These are phyloP conservation scores for Aureobasidium sp. DNA, from an alignment of 2,329 filamentous ascomycete genomes.

Conservation along the genomic window DNA sequence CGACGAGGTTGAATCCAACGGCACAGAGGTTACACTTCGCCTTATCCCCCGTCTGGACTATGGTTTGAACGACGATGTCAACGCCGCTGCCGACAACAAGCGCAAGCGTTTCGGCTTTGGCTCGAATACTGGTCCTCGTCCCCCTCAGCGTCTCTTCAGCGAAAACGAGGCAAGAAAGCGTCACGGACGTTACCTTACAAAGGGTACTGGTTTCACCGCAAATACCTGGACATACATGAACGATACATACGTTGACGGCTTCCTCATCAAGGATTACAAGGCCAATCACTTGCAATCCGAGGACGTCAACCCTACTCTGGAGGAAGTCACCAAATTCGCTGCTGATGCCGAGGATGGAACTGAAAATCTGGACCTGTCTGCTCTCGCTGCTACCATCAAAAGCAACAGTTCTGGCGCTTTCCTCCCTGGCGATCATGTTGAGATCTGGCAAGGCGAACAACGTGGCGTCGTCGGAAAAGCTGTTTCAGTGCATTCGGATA, in stretches of 20 bases:
- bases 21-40: conserved; percentile 75
- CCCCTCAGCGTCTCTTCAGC: conserved; percentile 85
- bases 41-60: conserved; percentile 91
- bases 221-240: conserved; percentile 79
- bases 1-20: conserved; percentile 85
- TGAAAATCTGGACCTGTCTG: conserved; percentile 85
- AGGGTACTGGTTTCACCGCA: conserved; percentile 43
- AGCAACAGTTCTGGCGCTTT: conserved; percentile 76
- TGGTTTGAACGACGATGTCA: conserved; percentile 70
- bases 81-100: conserved; percentile 48
- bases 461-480: conserved; percentile 82
- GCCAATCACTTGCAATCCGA: conserved; percentile 77
- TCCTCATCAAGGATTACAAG: conserved; percentile 88
- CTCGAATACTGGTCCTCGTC: conserved; percentile 51
- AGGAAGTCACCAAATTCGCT: conserved; percentile 93
- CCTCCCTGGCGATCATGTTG: conserved; percentile 87
- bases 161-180: conserved; percentile 87
- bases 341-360: conserved; percentile 76
- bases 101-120: conserved; percentile 58
- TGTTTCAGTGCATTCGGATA: conserved; percentile 78
- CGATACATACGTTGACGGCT: conserved; percentile 87
- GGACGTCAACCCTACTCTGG: conserved; percentile 84
- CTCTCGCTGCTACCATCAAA: conserved; percentile 82
- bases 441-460: conserved; percentile 93
- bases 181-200: conserved; percentile 55